Evolutionary conservation across 1,284 basidiomycete genomes (phyloP), one percentile per base, ranked within the genome.

Genomic region (Irpex sp.): DNA sequence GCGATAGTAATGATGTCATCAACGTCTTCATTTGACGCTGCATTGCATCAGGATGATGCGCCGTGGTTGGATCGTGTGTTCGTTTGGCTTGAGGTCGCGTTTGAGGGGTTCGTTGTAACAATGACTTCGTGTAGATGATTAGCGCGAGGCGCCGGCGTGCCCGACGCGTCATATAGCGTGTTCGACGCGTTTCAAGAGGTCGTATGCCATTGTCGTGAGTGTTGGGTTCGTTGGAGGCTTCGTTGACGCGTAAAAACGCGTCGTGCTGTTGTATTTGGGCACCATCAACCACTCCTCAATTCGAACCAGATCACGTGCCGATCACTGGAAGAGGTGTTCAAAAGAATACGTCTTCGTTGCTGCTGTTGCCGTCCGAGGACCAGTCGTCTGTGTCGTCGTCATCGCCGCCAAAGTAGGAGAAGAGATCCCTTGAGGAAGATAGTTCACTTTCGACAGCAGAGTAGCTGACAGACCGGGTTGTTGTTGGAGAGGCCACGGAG

Each of bases 371-470:
- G 8, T 52, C 49, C 62, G 60, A 68, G 66, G 72, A 73, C 34
- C 70, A 66, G 62, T 73, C 71, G 26, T 73, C 72, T 31, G 59
- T 64, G 57, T 72, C 71, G 60, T 72, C 70, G 47, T 68, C 70
- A 38, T 72, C 71, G 60, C 71, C 70, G 37, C 67, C 70, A 37
- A 70, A 73, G 19, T 63, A 67, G 49, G 66, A 67, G 38, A 70
- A 71, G 19, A 64, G 67, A n/a, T 62, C 59, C 17, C 48, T 47
- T 49, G 38, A 47, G 11, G 34, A 56, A 44, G 72, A 67, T 36
- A 72, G 47, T 60, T 68, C 66, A 64, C 66, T 67, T 67, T 73
- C 72, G 44, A 72, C 67, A 44, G 64, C 64, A 8, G 72, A 72
- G 60, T 73, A 73, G 65, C 72, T 73, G 47, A 68, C 63, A 4